Conservation (phyloP, 2,329 filamentous ascomycete genomes). For the Calonectria crousiana region DNA sequence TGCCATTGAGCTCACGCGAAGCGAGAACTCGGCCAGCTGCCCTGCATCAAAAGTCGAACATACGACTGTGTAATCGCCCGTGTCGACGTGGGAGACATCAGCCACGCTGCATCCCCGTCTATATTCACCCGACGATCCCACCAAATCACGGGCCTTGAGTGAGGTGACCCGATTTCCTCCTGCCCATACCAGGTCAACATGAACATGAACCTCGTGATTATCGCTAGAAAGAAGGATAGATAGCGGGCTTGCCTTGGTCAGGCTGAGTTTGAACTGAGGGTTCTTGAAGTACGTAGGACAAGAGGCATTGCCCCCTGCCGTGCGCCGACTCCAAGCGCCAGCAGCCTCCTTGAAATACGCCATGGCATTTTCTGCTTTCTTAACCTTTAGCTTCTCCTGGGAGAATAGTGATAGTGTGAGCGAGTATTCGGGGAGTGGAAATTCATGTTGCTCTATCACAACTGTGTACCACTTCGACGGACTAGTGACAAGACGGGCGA, state of each 20-base stretch:
- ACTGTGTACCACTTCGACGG: conserved; percentile 64
- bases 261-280: conserved; percentile 81
- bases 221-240: conserved; percentile 80
- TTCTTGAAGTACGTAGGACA: conserved; percentile 84
- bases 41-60: conserved; percentile 91
- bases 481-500: conserved; percentile 73
- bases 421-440: conserved; percentile 79
- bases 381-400: conserved; percentile 69
- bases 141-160: conserved; percentile 80
- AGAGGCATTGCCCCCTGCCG: conserved; percentile 86
- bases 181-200: conserved; percentile 87
- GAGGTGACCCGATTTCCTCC: conserved; percentile 77
- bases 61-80: conserved; percentile 87
- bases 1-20: conserved; percentile 77
- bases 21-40: conserved; percentile 78
- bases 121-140: conserved; percentile 90
- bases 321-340: conserved; percentile 81
- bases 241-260: conserved; percentile 70
- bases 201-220: conserved; percentile 77
- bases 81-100: conserved; percentile 69
- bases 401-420: conserved; percentile 92
- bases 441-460: conserved; percentile 82
- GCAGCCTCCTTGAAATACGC: conserved; percentile 67
- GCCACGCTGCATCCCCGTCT: conserved; percentile 82
- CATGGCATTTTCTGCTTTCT: conserved; percentile 72